Evolutionary conservation across 2,329 filamentous ascomycete species (phyloP).

Genomic region (Trichoderma hamatum): DNA sequence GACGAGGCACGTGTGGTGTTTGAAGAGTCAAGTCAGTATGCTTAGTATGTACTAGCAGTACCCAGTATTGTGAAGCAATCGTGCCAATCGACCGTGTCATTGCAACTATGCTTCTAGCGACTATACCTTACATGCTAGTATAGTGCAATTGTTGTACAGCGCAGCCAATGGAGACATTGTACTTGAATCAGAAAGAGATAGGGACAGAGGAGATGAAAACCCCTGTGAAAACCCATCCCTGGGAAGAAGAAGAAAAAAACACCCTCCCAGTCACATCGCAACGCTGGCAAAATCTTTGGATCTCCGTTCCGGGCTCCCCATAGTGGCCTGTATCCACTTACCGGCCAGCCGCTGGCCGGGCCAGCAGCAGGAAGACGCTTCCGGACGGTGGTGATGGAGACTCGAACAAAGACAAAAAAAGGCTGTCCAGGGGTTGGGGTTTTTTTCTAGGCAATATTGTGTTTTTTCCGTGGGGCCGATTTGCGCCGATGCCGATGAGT

Average conservation of each 20-base stretch:
- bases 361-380: neutral
- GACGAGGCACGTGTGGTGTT: neutral
- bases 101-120: neutral
- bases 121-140: neutral
- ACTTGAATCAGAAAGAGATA: neutral
- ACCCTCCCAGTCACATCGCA: neutral
- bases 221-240: neutral
- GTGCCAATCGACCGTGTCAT: neutral
- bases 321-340: constrained; percentile 6
- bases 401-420: neutral
- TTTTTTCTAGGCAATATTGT: neutral
- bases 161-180: neutral
- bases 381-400: neutral
- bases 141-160: neutral
- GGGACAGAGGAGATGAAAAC: neutral
- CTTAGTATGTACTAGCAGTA: neutral
- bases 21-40: neutral
- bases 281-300: neutral
- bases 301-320: constrained; percentile 7
- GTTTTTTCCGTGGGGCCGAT: neutral
- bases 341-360: constrained; percentile 16
- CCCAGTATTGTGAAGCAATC: neutral
- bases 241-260: neutral
- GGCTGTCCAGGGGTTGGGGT: neutral
- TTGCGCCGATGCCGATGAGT: constrained; percentile 4